phyloP scores from a whole-genome alignment of 345 rosid species.

The Isatis tinctoria region DNA sequence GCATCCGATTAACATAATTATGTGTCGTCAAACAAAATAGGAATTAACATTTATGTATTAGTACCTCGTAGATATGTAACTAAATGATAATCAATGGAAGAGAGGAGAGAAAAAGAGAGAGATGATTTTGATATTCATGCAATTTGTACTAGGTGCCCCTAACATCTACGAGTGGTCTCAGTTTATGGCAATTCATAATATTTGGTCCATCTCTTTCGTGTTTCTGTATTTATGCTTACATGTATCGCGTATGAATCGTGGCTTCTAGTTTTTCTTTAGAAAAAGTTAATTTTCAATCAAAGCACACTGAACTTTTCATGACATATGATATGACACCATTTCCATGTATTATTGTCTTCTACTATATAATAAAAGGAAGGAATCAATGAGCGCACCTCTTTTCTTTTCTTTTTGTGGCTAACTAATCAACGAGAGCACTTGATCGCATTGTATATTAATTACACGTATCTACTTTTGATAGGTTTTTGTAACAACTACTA shows the following conservation, averaged over 20 bases:
- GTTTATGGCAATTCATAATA: no score
- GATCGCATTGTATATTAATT: not conserved
- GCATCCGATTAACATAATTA: not conserved
- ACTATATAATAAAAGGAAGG: not conserved
- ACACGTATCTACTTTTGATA: not conserved
- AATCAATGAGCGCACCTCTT: not conserved
- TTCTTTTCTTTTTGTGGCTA: no score
- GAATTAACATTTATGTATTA: no score
- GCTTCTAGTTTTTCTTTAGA: not conserved
- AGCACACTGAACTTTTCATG: not conserved
- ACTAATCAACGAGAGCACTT: not conserved
- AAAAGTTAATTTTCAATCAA: not conserved
- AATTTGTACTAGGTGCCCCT: no score
- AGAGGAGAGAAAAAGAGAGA: not conserved
- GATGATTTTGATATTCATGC: no score
- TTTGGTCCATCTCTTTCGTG: no score
- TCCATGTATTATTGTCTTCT: not conserved
- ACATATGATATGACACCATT: conserved; percentile 6
- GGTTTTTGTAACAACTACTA: not conserved
- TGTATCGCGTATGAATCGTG: not conserved
- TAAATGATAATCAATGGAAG: not conserved
- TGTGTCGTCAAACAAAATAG: no score
- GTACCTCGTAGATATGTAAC: not conserved
- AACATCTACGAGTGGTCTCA: no score
- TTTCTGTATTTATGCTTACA: not conserved